Base-by-base conservation (phyloP, 257 asterid species). In the Nicotiana sylvestris region DNA sequence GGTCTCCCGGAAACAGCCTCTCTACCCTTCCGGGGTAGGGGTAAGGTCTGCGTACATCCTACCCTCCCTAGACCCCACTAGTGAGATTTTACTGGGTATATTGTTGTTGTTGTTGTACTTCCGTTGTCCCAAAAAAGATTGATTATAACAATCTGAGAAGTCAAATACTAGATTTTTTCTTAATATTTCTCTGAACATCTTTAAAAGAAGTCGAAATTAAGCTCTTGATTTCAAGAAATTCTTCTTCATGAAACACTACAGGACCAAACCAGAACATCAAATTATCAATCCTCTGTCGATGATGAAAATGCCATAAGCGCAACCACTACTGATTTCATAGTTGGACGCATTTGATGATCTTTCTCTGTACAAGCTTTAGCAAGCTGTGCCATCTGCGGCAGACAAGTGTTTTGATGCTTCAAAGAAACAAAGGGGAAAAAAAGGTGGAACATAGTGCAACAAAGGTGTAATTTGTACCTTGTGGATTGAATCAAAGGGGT, bases 231-330 rank as follows among this genome's bases (percentile, higher is more conserved):
- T 68, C 77, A 68, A 68, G 77, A 68, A 35, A 69, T 13, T 0
- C 4, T 2, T 68, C 13, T 68, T 25, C 2, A 68, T 35, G 76
- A 68, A 68, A 68, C 53, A 69, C 9, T 37, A 32, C 17, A 37
- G 56, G 32, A 69, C 13, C 77, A 68, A 68, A 11, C 77, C 9
- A 18, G 77, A 68, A 35, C 30, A 10, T 35, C 55, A 37, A 46
- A 37, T n/a, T 39, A 69, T 69, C 98, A 92, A 33, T 92, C 94
- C 66, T 91, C 98, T 7, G 96, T 93, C 4, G 95, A 64, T 27
- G 98, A 92, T n/a, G 97, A 92, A 13, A 91, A 97, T 16, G 94
- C 92, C 98, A 93, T 93, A 83, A 95, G 81, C 0, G 94, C 97
- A 33, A 95, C 98, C 12, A 92, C 98, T 15, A 93, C 89, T 11